These are phyloP conservation scores for Pyracantha coccinea DNA, from an alignment of 331 rosid species.

Conservation along the genomic window DNA sequence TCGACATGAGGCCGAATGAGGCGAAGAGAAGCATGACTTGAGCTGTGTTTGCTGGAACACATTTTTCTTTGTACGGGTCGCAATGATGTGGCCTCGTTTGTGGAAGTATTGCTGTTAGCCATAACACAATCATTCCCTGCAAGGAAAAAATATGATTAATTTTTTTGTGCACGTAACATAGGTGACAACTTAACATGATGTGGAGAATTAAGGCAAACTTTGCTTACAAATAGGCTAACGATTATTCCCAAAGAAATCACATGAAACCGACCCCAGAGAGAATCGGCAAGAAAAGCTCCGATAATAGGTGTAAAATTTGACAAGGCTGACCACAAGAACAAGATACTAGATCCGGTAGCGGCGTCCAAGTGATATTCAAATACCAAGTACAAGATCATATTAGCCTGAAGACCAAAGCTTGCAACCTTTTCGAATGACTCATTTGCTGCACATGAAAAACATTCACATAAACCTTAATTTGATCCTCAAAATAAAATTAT, in stretches of 20 bases:
- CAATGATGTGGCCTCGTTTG: constrained; percentile 65
- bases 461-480: neutral
- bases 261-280: constrained; percentile 55
- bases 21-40: constrained; percentile 44
- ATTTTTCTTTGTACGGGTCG: constrained; percentile 3
- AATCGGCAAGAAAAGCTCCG: constrained; percentile 88
- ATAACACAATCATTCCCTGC: constrained; percentile 48
- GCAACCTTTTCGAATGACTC: constrained; percentile 71
- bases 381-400: constrained; percentile 50
- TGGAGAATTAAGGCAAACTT: neutral
- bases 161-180: neutral
- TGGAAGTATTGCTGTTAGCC: constrained; percentile 56
- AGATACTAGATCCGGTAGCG: constrained; percentile 31
- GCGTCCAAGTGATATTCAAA: constrained; percentile 39
- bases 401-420: constrained; percentile 48
- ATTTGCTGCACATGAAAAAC: constrained; percentile 36
- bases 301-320: constrained; percentile 36
- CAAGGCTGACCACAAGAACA: constrained; percentile 48
- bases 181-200: neutral
- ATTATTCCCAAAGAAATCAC: constrained; percentile 42
- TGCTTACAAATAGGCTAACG: constrained; percentile 44
- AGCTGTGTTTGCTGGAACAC: constrained; percentile 24
- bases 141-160: neutral
- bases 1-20: constrained; percentile 50
- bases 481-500: neutral